Evolutionary conservation across 148 eudicot genomes (phyloP).

Genomic region (Pharnaceum exiguum): DNA sequence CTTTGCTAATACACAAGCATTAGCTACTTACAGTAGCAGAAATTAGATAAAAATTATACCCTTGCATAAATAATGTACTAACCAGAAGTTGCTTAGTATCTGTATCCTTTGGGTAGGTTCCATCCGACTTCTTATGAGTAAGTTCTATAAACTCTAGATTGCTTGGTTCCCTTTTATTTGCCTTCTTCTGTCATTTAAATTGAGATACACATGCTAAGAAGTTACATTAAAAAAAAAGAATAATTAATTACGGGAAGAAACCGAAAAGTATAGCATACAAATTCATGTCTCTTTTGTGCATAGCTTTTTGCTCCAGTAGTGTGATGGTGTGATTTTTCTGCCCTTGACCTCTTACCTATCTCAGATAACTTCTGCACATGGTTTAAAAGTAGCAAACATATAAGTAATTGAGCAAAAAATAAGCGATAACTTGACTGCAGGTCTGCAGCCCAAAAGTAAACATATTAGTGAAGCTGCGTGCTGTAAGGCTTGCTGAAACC

Average conservation of each 20-base stretch:
- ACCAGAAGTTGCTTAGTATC: not conserved
- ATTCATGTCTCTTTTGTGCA: not conserved
- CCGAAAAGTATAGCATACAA: not conserved
- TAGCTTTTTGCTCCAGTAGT: not conserved
- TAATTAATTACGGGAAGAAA: too few species aligned
- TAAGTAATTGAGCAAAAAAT: too few species aligned
- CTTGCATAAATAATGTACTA: not conserved
- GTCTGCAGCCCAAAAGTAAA: too few species aligned
- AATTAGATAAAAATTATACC: not conserved
- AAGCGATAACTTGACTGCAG: too few species aligned
- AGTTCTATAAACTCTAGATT: not conserved
- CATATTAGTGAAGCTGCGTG: too few species aligned
- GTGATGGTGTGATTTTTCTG: not conserved
- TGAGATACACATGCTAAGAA: not conserved
- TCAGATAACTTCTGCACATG: not conserved
- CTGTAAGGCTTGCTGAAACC: too few species aligned
- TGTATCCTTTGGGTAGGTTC: not conserved
- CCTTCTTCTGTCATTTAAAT: not conserved
- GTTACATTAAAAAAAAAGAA: not conserved
- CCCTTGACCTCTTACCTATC: not conserved
- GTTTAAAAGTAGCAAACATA: too few species aligned
- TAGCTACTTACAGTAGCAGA: not conserved
- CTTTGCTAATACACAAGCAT: too few species aligned
- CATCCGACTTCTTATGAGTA: not conserved
- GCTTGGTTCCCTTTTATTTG: not conserved